Conservation (phyloP, 2,329 filamentous ascomycete genomes). For the Gnomoniopsis smithogilvyi region DNA sequence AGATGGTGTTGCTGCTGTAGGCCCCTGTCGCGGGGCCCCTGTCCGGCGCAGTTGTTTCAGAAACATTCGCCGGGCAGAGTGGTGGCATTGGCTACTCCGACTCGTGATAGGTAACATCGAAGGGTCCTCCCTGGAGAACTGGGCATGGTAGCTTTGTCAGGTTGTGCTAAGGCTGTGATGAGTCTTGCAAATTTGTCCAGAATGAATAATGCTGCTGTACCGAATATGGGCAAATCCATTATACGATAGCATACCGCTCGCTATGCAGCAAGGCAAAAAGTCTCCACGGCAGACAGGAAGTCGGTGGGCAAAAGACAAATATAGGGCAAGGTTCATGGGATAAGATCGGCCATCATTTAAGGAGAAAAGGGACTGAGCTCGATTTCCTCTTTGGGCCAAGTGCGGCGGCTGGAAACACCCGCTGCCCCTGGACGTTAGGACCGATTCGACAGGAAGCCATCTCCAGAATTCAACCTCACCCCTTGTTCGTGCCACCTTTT, state of each 20-base stretch:
- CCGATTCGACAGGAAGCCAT: conserved; percentile 4
- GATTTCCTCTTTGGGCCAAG: neutral
- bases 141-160: no score
- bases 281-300: neutral
- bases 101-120: neutral
- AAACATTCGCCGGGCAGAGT: neutral
- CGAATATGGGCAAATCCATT: no score
- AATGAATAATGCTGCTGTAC: no score
- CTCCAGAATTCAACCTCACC: neutral
- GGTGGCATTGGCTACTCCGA: neutral
- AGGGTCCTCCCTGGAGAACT: neutral
- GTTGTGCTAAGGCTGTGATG: no score
- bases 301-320: neutral
- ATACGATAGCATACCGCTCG: no score
- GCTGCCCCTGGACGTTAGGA: neutral
- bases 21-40: neutral
- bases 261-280: no score
- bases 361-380: no score
- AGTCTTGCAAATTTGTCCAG: no score
- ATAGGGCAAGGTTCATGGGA: neutral
- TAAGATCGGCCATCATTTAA: neutral
- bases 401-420: conserved; percentile 1
- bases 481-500: neutral
- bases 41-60: conserved; percentile 1
- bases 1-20: neutral